Percentiles rank a stretch among this genome's conserved stretches.
phyloP scores from a whole-genome alignment of 148 eudicot species.

The Diospyros kaki region DNA sequence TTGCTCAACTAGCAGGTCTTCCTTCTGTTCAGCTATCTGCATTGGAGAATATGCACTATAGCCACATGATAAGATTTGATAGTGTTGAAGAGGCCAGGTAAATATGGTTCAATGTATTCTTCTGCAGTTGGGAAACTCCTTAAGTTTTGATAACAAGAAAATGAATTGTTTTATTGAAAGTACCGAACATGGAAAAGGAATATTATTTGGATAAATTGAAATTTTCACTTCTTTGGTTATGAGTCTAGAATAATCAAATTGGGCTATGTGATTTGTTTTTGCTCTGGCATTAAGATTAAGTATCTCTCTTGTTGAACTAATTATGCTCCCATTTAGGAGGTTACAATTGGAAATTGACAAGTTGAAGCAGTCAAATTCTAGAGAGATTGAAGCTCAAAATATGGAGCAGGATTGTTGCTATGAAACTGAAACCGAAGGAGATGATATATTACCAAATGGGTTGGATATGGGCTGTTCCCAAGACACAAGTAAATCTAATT shows the following conservation, averaged over 20 bases:
- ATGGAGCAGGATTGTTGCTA: slow-evolving; percentile 54
- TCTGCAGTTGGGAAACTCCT: not conserved
- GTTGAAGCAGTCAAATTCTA: slow-evolving; percentile 37
- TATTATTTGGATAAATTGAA: not conserved
- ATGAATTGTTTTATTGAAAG: not conserved
- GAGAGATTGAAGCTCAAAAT: slow-evolving; percentile 32
- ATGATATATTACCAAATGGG: slow-evolving; percentile 31
- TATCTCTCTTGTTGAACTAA: not conserved
- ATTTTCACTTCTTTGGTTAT: not conserved
- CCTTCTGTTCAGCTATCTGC: slow-evolving; percentile 61
- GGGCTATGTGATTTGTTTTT: not conserved
- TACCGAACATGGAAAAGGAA: not conserved
- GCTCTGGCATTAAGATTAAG: not conserved
- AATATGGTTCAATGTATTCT: slow-evolving; percentile 3
- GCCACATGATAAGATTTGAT: slow-evolving; percentile 90
- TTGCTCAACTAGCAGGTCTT: slow-evolving; percentile 61
- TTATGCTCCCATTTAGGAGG: slow-evolving; percentile 38
- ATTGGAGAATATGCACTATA: slow-evolving; percentile 92
- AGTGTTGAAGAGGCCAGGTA: slow-evolving; percentile 87
- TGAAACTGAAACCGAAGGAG: slow-evolving; percentile 76
- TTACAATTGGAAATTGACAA: slow-evolving; percentile 53
- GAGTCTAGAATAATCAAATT: not conserved
- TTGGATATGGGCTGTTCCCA: slow-evolving; percentile 43
- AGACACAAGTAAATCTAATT: slow-evolving; percentile 24
- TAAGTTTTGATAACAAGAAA: not conserved